These are phyloP conservation scores for Dryadomyces sulphureus DNA, from an alignment of 2,329 filamentous ascomycete genomes.

Conservation along the genomic window DNA sequence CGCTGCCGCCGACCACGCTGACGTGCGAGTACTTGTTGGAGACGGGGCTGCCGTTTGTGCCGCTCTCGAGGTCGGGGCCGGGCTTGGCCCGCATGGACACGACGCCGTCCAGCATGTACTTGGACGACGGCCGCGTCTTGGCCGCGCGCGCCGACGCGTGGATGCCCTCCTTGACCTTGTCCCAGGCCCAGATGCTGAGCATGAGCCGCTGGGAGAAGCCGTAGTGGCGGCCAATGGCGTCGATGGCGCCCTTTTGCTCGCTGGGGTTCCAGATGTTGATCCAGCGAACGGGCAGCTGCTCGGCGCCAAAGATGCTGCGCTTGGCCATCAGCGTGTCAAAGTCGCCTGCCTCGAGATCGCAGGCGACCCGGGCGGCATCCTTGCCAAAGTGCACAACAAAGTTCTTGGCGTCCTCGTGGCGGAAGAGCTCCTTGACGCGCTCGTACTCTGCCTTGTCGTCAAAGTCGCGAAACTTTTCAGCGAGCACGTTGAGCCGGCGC, in stretches of 20 bases:
- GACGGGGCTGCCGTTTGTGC: too few species aligned
- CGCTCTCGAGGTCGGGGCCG: too few species aligned
- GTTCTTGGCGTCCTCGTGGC: conserved; percentile 30
- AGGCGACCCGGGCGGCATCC: conserved; percentile 37
- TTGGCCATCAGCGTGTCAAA: conserved; percentile 22
- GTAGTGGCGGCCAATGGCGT: conserved; percentile 43
- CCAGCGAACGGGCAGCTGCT: conserved; percentile 45
- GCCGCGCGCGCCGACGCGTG: not conserved
- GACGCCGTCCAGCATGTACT: too few species aligned
- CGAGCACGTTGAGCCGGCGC: not conserved
- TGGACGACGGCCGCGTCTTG: not conserved
- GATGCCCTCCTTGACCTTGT: conserved; percentile 7
- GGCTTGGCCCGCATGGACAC: too few species aligned
- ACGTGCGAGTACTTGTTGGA: too few species aligned
- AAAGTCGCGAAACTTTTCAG: conserved; percentile 32
- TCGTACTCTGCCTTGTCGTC: conserved; percentile 33
- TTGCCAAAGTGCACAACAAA: conserved; percentile 53
- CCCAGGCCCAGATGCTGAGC: conserved; percentile 41
- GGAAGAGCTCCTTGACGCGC: conserved; percentile 24
- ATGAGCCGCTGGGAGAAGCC: conserved; percentile 53
- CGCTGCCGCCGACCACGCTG: too few species aligned
- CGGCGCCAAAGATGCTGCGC: conserved; percentile 15
- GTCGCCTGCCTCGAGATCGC: conserved; percentile 31
- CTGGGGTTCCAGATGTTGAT: conserved; percentile 63
- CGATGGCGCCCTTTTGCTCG: conserved; percentile 38